These are phyloP conservation scores for Aspergillus fijiensis DNA, from an alignment of 2,329 filamentous ascomycete species.

Conservation along the genomic window DNA sequence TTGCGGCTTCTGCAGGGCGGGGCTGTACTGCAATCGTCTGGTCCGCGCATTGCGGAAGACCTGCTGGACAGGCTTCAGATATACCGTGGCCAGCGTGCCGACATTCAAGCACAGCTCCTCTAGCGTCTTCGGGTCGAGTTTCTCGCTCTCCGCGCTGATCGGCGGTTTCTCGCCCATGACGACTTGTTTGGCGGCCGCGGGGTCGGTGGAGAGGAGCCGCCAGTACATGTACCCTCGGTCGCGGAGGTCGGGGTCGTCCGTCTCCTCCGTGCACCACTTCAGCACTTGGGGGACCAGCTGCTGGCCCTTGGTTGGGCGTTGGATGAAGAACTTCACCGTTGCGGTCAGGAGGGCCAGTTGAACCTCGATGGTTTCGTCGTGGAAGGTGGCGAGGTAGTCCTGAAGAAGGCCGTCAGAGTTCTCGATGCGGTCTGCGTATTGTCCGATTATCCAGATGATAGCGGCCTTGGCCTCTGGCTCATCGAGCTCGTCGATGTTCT, in stretches of 20 bases:
- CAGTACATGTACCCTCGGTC: conserved; percentile 99
- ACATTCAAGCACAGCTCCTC: conserved; percentile 98
- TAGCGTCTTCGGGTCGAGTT: conserved; percentile 82
- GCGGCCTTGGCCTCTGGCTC: conserved; percentile 97
- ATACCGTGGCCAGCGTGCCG: conserved; percentile 92
- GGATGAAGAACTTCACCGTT: conserved; percentile 97
- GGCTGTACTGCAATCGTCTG: conserved; percentile 74
- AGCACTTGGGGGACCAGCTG: conserved; percentile 90
- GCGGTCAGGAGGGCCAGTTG: conserved; percentile 92
- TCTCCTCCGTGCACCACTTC: conserved; percentile 98
- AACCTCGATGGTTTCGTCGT: conserved; percentile 92
- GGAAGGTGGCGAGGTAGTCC: conserved; percentile 91
- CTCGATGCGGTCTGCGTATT: conserved; percentile 96
- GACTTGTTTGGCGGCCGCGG: conserved; percentile 77
- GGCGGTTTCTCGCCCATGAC: conserved; percentile 98
- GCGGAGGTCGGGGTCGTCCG: conserved; percentile 95
- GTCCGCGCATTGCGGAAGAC: conserved; percentile 90
- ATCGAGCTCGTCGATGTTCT: conserved; percentile 93
- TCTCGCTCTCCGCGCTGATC: conserved; percentile 94
- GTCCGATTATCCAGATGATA: conserved; percentile 99
- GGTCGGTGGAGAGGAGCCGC: conserved; percentile 90
- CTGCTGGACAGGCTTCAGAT: conserved; percentile 95
- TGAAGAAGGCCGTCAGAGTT: conserved; percentile 92
- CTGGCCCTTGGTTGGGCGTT: conserved; percentile 90
- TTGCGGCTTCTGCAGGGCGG: conserved; percentile 74